A percentile compares a stretch with the other conserved stretches of the same genome.
phyloP scores from a whole-genome alignment of 129 eudicot species.

The Helichrysum umbraculigerum region DNA sequence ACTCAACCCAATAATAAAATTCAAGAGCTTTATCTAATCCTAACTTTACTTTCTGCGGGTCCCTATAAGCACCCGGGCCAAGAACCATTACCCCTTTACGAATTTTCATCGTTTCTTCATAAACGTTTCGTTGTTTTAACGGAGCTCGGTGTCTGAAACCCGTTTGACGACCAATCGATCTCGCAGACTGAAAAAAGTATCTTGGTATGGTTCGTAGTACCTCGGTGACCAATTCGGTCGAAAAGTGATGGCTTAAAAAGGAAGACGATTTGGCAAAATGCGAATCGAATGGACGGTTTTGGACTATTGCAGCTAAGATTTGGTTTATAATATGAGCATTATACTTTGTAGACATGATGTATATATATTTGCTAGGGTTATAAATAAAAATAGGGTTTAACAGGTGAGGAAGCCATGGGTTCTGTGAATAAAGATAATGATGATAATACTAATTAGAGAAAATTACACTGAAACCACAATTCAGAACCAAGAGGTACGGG shows the following conservation, averaged over 20 bases:
- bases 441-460: too few species aligned
- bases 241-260: conserved; percentile 8
- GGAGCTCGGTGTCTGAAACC: conserved; percentile 76
- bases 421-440: too few species aligned
- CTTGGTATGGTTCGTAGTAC: conserved; percentile 64
- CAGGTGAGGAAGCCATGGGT: background rate
- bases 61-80: conserved; percentile 82
- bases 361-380: background rate
- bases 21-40: conserved; percentile 66
- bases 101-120: conserved; percentile 41
- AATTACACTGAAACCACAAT: too few species aligned
- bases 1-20: conserved; percentile 78
- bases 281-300: conserved; percentile 51
- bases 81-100: conserved; percentile 48
- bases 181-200: conserved; percentile 64
- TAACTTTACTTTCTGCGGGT: conserved; percentile 46
- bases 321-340: conserved; percentile 49
- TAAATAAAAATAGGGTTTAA: background rate
- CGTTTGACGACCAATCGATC: conserved; percentile 75
- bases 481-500: too few species aligned
- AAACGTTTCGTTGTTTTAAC: conserved; percentile 64
- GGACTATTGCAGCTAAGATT: conserved; percentile 54
- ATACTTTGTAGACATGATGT: conserved; percentile 35
- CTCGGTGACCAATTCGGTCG: conserved; percentile 43
- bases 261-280: conserved; percentile 11